Evolutionary conservation across 2,329 filamentous ascomycete species (phyloP), one percentile per base, ranked within the genome.

Genomic region (Amauroascus verrucosus): DNA sequence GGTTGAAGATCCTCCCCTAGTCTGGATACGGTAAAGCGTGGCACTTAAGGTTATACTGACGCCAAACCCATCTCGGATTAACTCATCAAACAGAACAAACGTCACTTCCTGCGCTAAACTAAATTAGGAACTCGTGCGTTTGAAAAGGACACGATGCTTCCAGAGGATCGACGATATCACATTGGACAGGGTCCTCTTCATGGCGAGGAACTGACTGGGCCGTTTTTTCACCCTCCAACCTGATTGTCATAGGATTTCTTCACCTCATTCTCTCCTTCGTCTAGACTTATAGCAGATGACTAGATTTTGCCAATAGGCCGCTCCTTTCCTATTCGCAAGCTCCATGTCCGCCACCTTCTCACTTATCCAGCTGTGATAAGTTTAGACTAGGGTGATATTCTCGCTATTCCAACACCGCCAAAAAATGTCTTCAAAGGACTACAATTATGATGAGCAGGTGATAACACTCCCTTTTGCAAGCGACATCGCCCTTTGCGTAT

Each of bases 381-480:
- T 46, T 38, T 40, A 16, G 22, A 46, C 50, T 13, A 22, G 37
- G 50, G 50, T 41, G 50, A 38, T 45, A 18, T 18, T n/a, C 38
- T 46, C 50, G 50, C 50, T 41, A n/a, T 14, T 26, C 41, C 13
- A 46, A 30, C 30, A 18, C 43, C 20, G 48, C 48, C 48, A 57
- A 51, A n/a, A n/a, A 22, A 83, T 76, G 70, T 93, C 93, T 83
- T 90, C 85, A 68, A 88, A 86, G 65, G 91, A 97, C 72, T 98
- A 98, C 78, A 94, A 87, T 65, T 98, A 98, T 76, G 93, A 98
- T 80, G 87, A 95, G 68, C 83, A 93, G 81, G 85, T 85, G 68
- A 59, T 71, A 35, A 30, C 8, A 14, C 16, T 41, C 45, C 33
- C 49, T 22, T 8, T 9, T 6, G 20, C 22, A 22, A 26, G 6